phyloP scores from a whole-genome alignment of 1,284 basidiomycete species.

The Coriolopsis trogii region DNA sequence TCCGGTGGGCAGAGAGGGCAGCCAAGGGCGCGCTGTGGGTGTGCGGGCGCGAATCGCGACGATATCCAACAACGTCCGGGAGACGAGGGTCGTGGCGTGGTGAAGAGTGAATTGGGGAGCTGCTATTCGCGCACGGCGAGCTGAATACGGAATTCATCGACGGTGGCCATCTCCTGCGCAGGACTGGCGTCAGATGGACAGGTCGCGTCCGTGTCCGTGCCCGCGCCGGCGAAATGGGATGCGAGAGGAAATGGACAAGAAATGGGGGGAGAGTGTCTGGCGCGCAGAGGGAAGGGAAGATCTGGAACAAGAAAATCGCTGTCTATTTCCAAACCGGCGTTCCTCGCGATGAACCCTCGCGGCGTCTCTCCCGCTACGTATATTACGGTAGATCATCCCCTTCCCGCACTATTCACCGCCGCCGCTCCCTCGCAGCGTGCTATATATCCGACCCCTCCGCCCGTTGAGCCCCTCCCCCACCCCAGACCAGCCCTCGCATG shows the following conservation, averaged over 20 bases:
- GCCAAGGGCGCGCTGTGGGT: too few species aligned
- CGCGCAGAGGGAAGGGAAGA: conserved; percentile 18
- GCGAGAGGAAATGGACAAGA: not conserved
- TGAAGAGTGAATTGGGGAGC: not conserved
- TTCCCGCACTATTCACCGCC: conserved; percentile 6
- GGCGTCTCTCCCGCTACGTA: conserved; percentile 17
- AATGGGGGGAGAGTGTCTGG: not conserved
- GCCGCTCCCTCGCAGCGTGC: too few species aligned
- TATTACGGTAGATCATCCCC: conserved; percentile 11
- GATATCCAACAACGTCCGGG: too few species aligned
- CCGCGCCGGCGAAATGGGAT: conserved; percentile 1
- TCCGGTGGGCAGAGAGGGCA: too few species aligned
- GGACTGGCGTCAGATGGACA: too few species aligned
- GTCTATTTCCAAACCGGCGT: conserved; percentile 19
- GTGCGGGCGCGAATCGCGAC: too few species aligned
- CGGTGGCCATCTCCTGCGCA: conserved; percentile 1
- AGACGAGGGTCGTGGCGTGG: too few species aligned
- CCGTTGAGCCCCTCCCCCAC: not conserved
- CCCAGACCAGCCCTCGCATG: conserved; percentile 6
- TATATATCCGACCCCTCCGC: conserved; percentile 12
- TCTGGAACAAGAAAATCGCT: conserved; percentile 23
- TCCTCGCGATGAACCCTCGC: conserved; percentile 5
- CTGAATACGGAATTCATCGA: conserved; percentile 1
- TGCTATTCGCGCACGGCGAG: not conserved
- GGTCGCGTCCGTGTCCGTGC: too few species aligned